Base-by-base conservation (phyloP, 306 rosid genomes). In the barrel medic (Medicago truncatula) region DNA sequence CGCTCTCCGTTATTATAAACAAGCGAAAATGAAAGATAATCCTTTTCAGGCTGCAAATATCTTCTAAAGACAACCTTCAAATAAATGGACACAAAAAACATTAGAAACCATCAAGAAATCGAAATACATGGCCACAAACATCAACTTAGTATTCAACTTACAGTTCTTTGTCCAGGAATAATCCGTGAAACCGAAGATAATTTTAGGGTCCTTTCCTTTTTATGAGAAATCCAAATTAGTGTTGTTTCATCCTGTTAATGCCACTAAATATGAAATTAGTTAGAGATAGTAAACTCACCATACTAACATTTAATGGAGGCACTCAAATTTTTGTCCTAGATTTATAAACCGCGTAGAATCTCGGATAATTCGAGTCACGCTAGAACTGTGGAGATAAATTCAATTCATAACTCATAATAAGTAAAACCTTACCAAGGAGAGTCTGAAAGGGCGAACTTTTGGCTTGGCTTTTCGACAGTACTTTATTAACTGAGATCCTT, bases 131-230 rank as follows among this genome's bases (percentile, higher is more conserved):
- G 16, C 8, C 57, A 53, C 28, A 54, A 39, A 59, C 16, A 62
- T 52, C n/a, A 52, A 18, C 53, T 21, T 1, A 43, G 17, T 50
- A 13, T 86, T 73, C 64, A 77, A 87, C 98, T 92, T 81, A 92
- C 98, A 18, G 95, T 91, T 89, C 97, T 88, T 54, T 94, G 98
- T 82, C 97, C 96, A 23, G 91, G 85, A 61, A 86, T 85, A 73
- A 94, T 87, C 49, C 83, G 80, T 2, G 85, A 74, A 71, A 94
- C 74, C 0, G 65, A 67, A 57, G 91, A 87, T 79, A 92, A 68
- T 64, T 90, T 89, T 88, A 95, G 63, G 53, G 43, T 83, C 59
- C 92, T 88, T 80, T 95, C 96, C 76, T 69, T 90, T 82, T 88
- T 89, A 40, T 61, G 90, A 36, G 95, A 88, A 71, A 77, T 84